Percentiles rank a stretch among this genome's conserved stretches.
Evolutionary conservation across 169 alveolate species (phyloP).

Genomic region (Miamiensis avidus): DNA sequence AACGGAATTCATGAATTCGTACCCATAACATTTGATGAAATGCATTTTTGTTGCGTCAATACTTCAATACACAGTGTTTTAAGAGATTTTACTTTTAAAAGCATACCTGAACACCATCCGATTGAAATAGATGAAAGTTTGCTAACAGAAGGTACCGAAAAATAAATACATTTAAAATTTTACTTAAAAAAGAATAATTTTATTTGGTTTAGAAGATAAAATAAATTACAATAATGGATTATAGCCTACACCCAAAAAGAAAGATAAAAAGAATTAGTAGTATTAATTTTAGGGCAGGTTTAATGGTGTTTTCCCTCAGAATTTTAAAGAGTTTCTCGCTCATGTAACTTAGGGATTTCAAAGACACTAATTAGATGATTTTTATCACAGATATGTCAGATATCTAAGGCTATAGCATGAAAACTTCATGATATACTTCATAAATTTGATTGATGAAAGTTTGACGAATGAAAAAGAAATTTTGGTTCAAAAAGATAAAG

Average conservation of each 20-base stretch:
- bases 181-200: background rate
- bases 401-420: constrained; percentile 41
- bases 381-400: constrained; percentile 51
- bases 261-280: no score
- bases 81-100: constrained; percentile 41
- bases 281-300: background rate
- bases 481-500: background rate
- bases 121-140: constrained; percentile 33
- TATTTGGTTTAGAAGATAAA: background rate
- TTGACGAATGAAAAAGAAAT: constrained; percentile 13
- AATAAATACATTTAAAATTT: no score
- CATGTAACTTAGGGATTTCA: background rate
- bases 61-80: constrained; percentile 37
- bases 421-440: constrained; percentile 28
- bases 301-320: background rate
- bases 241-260: background rate
- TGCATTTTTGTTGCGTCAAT: constrained; percentile 47
- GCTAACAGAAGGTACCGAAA: background rate
- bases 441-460: constrained; percentile 43
- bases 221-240: background rate
- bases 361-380: constrained; percentile 37
- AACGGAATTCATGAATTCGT: constrained; percentile 57
- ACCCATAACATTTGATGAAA: constrained; percentile 49
- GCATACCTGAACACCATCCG: constrained; percentile 7
- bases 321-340: background rate